Evolutionary conservation across 345 rosid species (phyloP), one percentile per base, ranked within the genome.

Genomic region (Sisymbrium irio): DNA sequence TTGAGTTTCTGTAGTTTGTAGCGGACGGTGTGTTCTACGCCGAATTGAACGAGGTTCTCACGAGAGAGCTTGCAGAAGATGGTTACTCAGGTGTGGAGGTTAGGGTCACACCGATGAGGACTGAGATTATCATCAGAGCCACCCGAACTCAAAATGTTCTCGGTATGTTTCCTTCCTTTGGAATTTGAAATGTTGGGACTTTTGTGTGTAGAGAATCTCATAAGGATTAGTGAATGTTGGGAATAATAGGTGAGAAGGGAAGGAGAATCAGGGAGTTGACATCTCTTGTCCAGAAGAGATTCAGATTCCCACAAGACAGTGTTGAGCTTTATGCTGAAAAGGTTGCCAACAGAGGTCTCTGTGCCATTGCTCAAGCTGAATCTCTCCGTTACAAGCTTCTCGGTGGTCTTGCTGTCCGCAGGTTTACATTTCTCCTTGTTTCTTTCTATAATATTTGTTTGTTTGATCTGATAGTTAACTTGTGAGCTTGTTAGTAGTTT

Each of bases 21-120:
- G 91, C 91, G 0, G 96, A 91, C 61, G 96, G 93, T 36, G 93
- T 89, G 5, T 91, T 89, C 74, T 91, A 75, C 27, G 96, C 97
- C 0, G 97, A 91, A 63, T 76, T 91, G 27, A 91, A 91, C 18
- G 97, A 89, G 78, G 83, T 89, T 0, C 33, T 89, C 44, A 91
- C 91, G 0, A 83, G 96, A 47, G 96, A 89, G 83, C 90, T 89
- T 5, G 92, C 96, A 0, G 93, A 87, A 76, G 97, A 91, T 84
- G 97, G 97, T n/a, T 91, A 91, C 88, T 89, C 97, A 0, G 96
- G 97, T 22, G 96, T 89, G 22, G 96, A 89, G 61, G 96, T 91
- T 62, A 85, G 96, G 75, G 96, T 89, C 17, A 91, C 97, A 7
- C 97, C 96, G 1, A 87, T 89, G 93, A 88, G 89, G 51, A 86